Conservation (phyloP, 1,284 basidiomycete species). For the Bjerkandera adusta region DNA sequence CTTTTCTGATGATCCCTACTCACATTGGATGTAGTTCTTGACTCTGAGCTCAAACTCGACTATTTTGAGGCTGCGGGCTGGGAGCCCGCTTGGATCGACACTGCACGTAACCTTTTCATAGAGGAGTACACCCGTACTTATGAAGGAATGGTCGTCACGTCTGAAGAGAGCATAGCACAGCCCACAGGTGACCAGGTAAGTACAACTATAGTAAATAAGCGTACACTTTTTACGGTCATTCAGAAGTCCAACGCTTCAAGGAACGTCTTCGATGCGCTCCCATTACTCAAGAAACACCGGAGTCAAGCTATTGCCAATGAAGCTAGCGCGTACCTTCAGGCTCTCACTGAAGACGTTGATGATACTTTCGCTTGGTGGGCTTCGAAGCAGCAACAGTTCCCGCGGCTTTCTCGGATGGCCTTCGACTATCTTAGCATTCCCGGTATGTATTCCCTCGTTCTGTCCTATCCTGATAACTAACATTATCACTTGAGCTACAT, state of each 20-base stretch:
- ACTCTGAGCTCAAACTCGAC: slow-evolving; percentile 25
- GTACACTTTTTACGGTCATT: neutral
- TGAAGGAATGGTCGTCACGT: too few relatives aligned
- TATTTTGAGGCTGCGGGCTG: slow-evolving; percentile 22
- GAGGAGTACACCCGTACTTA: neutral
- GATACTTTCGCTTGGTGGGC: neutral
- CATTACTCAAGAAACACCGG: neutral
- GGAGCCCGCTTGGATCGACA: slow-evolving; percentile 9
- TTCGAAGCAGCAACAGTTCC: neutral
- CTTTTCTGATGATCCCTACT: neutral
- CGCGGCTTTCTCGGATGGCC: neutral
- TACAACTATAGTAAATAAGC: neutral
- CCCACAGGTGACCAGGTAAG: neutral
- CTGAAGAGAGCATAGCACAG: too few relatives aligned
- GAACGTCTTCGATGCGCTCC: neutral
- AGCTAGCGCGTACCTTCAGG: neutral
- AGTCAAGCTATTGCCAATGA: neutral
- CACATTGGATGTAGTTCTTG: neutral
- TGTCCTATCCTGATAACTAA: neutral
- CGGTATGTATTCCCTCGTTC: neutral
- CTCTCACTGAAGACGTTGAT: neutral
- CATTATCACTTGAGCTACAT: slow-evolving; percentile 1
- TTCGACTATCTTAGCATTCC: neutral
- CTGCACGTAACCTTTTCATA: neutral
- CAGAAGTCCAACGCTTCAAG: neutral